phyloP scores from a whole-genome alignment of 768 basidiomycete species.

The Xerocomellus chrysenteron region DNA sequence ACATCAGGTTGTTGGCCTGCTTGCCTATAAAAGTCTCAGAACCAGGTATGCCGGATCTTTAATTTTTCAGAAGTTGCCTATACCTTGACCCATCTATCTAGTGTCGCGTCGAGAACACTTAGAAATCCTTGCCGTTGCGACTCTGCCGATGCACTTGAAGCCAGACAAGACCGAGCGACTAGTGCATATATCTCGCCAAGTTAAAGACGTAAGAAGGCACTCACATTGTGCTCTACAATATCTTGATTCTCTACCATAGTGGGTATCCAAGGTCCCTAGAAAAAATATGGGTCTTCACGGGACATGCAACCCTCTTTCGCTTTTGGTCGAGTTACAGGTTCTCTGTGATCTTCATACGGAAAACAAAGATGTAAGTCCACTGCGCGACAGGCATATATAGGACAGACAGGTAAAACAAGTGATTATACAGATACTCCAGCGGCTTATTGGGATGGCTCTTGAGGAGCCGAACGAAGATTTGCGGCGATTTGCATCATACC shows the following conservation, averaged over 20 bases:
- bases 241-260: constrained; percentile 15
- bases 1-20: constrained; percentile 19
- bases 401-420: background rate
- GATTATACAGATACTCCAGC: constrained; percentile 24
- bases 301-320: constrained; percentile 21
- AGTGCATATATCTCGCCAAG: constrained; percentile 18
- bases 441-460: constrained; percentile 42
- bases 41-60: constrained; percentile 11
- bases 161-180: constrained; percentile 7
- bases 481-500: constrained; percentile 48
- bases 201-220: constrained; percentile 21
- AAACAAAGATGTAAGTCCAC: constrained; percentile 18
- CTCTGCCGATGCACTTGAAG: constrained; percentile 16
- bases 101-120: constrained; percentile 25
- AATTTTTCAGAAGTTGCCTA: background rate
- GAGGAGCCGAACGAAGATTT: constrained; percentile 37
- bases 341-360: constrained; percentile 12
- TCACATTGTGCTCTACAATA: background rate
- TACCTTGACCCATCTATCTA: constrained; percentile 1
- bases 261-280: constrained; percentile 9
- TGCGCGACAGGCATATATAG: background rate
- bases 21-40: background rate
- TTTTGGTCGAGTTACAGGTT: constrained; percentile 27
- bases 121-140: constrained; percentile 24
- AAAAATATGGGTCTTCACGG: background rate